phyloP scores from a whole-genome alignment of 805 yeast species.

The Nakazawaea peltata region DNA sequence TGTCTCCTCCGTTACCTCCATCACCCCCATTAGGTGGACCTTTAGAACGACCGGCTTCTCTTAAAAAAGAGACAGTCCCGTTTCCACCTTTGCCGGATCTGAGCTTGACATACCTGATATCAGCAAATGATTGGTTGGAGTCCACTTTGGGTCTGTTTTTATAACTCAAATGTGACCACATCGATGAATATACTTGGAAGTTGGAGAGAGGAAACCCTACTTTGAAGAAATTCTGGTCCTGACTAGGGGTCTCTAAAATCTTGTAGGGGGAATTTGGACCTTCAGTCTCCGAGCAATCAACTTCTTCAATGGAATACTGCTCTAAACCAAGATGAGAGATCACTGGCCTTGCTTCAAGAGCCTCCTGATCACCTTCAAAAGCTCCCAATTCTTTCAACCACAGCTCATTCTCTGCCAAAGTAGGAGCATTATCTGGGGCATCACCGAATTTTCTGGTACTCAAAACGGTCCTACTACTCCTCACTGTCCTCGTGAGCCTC shows the following conservation, averaged over 20 bases:
- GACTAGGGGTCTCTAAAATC: conserved; percentile 11
- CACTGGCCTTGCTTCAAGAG: conserved; percentile 10
- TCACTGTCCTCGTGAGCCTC: too few species aligned
- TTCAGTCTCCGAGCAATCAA: conserved; percentile 16
- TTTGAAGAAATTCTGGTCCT: conserved; percentile 16
- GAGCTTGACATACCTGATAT: conserved; percentile 59
- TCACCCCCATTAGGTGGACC: conserved; percentile 99
- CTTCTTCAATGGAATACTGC: conserved; percentile 8
- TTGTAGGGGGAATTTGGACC: conserved; percentile 8
- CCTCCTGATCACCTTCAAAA: too few species aligned
- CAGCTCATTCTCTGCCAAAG: conserved; percentile 21
- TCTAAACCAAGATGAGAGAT: neutral
- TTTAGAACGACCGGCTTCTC: conserved; percentile 75
- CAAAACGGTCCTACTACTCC: too few species aligned
- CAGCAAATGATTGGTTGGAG: conserved; percentile 40
- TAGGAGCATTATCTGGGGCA: conserved; percentile 28
- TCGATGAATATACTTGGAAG: conserved; percentile 27
- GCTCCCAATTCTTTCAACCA: conserved; percentile 21
- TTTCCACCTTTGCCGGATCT: conserved; percentile 83
- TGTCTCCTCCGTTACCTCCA: conserved; percentile 89
- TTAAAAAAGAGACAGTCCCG: conserved; percentile 77
- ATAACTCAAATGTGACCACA: conserved; percentile 26
- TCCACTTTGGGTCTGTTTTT: conserved; percentile 36
- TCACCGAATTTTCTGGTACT: neutral
- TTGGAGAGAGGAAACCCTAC: conserved; percentile 22